Evolutionary conservation across 179 eudicot genomes (phyloP), one percentile per base, ranked within the genome.

Genomic region (Sideroxylon spinosum): DNA sequence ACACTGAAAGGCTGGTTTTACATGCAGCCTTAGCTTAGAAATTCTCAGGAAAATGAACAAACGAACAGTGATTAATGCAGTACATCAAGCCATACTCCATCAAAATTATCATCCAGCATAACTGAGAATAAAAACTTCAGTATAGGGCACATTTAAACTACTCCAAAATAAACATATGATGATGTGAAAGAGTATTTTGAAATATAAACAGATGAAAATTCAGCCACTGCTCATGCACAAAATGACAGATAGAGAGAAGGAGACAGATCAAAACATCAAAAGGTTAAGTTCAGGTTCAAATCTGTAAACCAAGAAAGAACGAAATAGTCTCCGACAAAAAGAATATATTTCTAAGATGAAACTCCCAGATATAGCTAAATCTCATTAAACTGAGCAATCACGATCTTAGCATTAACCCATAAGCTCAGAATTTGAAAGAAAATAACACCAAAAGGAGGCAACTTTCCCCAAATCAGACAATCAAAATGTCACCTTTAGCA

Each of bases 401-500:
- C 12, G 14, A 37, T 37, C 55, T 74, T 23, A 60, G 68, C 19
- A 11, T 60, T 52, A 76, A 64, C 26, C 48, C 48, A 22, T 26
- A 72, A 28, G 2, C 9, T 53, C 14, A 14, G 63, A 72, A 44
- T 25, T 9, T 19, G 14, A 72, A 26, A 4, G 55, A 23, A 50
- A 0, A 23, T 8, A 66, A 11, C 12, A 23, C 19, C 19, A n/a
- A 23, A 71, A 50, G 11, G 46, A 10, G 10, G 32, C 60, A 71
- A 72, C 26, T 14, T 22, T 72, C 16, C 14, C 17, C 52, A 28
- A 76, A 76, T 76, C n/a, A 28, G 22, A 76, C 28, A 13, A 52
- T 52, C 64, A 66, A 64, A 76, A 19, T 25, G 49, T 28, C 48
- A 25, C 17, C 52, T 74, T 74, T 37, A 74, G 65, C 66, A 9